Percentiles rank a stretch among this genome's conserved stretches.
Evolutionary conservation across 164 flowering plant genomes (phyloP).

Genomic region (Piper longum): DNA sequence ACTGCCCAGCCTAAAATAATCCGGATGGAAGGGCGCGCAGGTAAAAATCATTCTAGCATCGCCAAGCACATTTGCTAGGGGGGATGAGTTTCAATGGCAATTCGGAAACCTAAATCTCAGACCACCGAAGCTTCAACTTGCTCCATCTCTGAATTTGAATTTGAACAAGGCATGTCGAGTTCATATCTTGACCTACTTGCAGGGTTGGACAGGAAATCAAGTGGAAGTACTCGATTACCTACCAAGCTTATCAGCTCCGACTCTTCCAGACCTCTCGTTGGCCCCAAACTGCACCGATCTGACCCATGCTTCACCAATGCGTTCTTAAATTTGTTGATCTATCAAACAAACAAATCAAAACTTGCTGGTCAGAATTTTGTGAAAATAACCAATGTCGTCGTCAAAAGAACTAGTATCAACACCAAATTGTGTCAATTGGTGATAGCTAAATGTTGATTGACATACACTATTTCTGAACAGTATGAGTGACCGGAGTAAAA

Average conservation of each 20-base stretch:
- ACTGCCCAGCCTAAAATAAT: too few relatives aligned
- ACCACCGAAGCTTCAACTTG: background rate
- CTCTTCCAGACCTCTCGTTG: constrained; percentile 69
- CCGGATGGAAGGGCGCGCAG: too few relatives aligned
- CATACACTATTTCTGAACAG: too few relatives aligned
- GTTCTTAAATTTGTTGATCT: constrained; percentile 81
- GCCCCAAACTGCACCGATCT: constrained; percentile 40
- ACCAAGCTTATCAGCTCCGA: constrained; percentile 44
- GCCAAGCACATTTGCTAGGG: too few relatives aligned
- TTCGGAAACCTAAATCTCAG: too few relatives aligned
- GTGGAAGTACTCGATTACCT: constrained; percentile 26
- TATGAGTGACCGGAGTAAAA: too few relatives aligned
- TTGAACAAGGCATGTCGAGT: background rate
- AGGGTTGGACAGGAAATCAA: constrained; percentile 4
- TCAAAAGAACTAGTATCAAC: too few relatives aligned
- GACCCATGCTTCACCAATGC: constrained; percentile 55
- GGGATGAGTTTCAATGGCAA: too few relatives aligned
- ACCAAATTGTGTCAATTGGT: too few relatives aligned
- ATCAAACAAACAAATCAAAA: constrained; percentile 2
- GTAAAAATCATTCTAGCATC: too few relatives aligned
- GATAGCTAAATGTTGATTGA: too few relatives aligned
- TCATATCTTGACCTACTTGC: background rate
- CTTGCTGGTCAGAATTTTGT: background rate
- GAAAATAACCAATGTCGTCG: background rate
- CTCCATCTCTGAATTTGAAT: background rate